phyloP scores from a whole-genome alignment of 306 rosid species.

The Hippophae rhamnoides region DNA sequence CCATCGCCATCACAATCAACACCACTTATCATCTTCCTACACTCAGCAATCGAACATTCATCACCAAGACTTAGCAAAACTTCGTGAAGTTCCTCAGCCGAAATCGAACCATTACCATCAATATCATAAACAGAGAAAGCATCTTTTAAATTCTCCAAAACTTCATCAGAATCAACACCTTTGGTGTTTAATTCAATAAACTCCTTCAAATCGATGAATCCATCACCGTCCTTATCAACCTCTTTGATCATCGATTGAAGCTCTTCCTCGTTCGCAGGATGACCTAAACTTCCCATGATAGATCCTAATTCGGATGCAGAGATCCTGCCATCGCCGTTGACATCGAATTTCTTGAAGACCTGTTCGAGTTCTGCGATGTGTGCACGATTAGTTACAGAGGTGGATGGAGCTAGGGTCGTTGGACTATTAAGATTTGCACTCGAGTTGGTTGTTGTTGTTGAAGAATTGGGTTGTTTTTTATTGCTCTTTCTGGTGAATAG shows the following conservation, averaged over 20 bases:
- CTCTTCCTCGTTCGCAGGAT: slow-evolving; percentile 50
- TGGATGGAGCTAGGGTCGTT: slow-evolving; percentile 25
- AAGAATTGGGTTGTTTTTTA: not conserved
- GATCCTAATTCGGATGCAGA: slow-evolving; percentile 68
- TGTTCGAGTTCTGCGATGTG: slow-evolving; percentile 58
- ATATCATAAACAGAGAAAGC: slow-evolving; percentile 83
- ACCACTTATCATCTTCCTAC: slow-evolving; percentile 73
- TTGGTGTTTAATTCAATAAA: slow-evolving; percentile 75
- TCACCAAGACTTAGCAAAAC: slow-evolving; percentile 74
- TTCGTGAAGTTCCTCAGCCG: slow-evolving; percentile 71
- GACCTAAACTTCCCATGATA: slow-evolving; percentile 60
- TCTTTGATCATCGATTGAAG: slow-evolving; percentile 51
- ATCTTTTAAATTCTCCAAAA: slow-evolving; percentile 56
- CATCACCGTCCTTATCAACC: slow-evolving; percentile 85
- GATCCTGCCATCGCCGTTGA: slow-evolving; percentile 89
- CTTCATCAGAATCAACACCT: slow-evolving; percentile 70
- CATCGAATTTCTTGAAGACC: slow-evolving; percentile 79
- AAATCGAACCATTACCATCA: slow-evolving; percentile 73
- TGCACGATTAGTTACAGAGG: slow-evolving; percentile 29
- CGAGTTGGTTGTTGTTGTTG: not conserved
- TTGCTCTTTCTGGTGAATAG: no score
- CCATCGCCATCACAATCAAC: slow-evolving; percentile 85
- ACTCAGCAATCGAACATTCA: slow-evolving; percentile 68
- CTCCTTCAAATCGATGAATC: slow-evolving; percentile 60
- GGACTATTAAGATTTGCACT: not conserved